Evolutionary conservation across 306 rosid genomes (phyloP).

Genomic region (Acacia crassicarpa): DNA sequence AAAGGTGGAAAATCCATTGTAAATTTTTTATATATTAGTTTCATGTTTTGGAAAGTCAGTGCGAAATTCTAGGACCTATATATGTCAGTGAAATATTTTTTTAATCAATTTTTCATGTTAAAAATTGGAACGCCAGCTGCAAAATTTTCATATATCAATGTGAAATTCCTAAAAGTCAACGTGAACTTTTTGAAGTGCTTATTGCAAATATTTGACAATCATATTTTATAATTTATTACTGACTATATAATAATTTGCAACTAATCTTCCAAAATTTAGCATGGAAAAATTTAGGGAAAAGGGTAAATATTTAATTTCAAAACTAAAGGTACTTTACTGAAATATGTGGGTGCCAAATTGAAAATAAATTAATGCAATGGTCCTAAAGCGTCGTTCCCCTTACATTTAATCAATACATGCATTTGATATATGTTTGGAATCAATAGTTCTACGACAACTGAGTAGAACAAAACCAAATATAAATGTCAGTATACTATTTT

Average conservation of each 20-base stretch:
- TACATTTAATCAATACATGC: not conserved
- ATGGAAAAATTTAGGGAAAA: not conserved
- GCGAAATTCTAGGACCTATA: not conserved
- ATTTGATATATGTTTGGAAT: not conserved
- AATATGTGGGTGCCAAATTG: not conserved
- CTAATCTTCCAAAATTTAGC: not conserved
- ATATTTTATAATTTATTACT: no score
- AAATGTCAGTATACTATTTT: not conserved
- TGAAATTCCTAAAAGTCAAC: not conserved
- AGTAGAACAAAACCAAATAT: not conserved
- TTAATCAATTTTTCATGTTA: not conserved
- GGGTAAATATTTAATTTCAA: not conserved
- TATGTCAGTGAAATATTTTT: no score
- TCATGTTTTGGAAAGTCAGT: not conserved
- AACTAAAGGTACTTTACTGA: not conserved
- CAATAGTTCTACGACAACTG: not conserved
- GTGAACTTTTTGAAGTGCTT: not conserved
- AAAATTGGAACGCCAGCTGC: not conserved
- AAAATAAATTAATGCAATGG: not conserved
- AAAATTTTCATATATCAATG: not conserved
- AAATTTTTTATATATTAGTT: not conserved
- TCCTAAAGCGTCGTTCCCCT: not conserved
- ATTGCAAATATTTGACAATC: not conserved
- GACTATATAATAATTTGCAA: not conserved
- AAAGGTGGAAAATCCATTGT: no score